A percentile compares a stretch with the other conserved stretches of the same genome.
phyloP scores from a whole-genome alignment of 768 basidiomycete genomes.

The Pleurotus ostreatus region DNA sequence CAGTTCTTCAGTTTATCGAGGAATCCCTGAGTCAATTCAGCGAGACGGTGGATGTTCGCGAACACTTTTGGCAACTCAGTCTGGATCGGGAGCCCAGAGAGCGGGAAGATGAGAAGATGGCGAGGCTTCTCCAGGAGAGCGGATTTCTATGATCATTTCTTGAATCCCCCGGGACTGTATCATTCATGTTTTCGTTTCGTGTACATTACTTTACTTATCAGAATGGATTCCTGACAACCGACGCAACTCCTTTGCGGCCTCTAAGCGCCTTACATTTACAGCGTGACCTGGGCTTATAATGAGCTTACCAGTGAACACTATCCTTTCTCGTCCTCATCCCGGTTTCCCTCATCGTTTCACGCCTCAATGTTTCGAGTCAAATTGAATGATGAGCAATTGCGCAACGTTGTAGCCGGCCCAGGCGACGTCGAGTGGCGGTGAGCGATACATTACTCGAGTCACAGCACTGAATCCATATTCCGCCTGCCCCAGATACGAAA shows the following conservation, averaged over 20 bases:
- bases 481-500: slow-evolving; percentile 68
- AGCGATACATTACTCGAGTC: slow-evolving; percentile 13
- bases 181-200: slow-evolving; percentile 12
- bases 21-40: slow-evolving; percentile 70
- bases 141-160: slow-evolving; percentile 64
- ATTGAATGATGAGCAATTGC: slow-evolving; percentile 40
- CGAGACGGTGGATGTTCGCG: slow-evolving; percentile 64
- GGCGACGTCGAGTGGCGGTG: slow-evolving; percentile 84
- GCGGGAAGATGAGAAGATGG: slow-evolving; percentile 96
- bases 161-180: slow-evolving; percentile 11
- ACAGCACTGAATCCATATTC: neutral
- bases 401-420: slow-evolving; percentile 70
- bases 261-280: neutral
- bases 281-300: neutral
- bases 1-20: slow-evolving; percentile 73
- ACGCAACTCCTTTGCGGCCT: too few species aligned
- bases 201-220: slow-evolving; percentile 5
- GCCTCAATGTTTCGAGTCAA: neutral
- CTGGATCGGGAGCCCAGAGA: slow-evolving; percentile 90
- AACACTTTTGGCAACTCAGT: slow-evolving; percentile 82
- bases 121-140: slow-evolving; percentile 80
- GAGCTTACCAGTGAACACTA: neutral
- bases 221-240: neutral
- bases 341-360: neutral
- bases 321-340: neutral